Conservation (phyloP, 2,329 filamentous ascomycete genomes). For the Fusarium neocosmosporiellum region DNA sequence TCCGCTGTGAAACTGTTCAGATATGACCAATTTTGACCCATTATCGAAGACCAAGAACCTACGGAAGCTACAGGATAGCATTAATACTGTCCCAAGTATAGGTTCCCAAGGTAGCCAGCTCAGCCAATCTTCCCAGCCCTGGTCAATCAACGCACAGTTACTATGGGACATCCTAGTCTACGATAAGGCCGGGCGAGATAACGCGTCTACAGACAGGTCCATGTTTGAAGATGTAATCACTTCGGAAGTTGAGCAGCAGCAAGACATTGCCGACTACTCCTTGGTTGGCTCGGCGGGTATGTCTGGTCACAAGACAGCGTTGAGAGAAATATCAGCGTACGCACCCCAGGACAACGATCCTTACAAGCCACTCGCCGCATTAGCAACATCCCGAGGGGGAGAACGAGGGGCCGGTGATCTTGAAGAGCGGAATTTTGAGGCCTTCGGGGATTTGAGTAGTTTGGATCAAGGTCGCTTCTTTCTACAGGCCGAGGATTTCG, state of each 20-base stretch:
- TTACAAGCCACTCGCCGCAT: too few species aligned
- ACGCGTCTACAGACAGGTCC: background rate
- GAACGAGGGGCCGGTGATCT: too few species aligned
- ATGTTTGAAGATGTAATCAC: background rate
- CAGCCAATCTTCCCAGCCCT: too few species aligned
- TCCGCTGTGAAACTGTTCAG: too few species aligned
- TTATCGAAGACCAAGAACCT: slow-evolving; percentile 44
- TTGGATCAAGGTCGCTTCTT: background rate
- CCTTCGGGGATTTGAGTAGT: background rate
- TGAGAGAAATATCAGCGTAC: background rate
- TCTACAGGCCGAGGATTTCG: background rate
- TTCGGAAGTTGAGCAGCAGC: background rate
- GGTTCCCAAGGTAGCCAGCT: background rate
- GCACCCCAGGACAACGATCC: background rate
- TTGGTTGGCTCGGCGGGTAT: background rate
- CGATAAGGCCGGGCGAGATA: slow-evolving; percentile 45
- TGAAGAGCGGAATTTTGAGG: background rate
- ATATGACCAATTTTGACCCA: too few species aligned
- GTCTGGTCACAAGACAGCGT: background rate
- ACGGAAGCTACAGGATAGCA: slow-evolving; percentile 47
- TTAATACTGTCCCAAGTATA: slow-evolving; percentile 26
- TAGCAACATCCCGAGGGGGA: too few species aligned
- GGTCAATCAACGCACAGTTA: slow-evolving; percentile 49
- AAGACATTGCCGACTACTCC: background rate
- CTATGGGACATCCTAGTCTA: slow-evolving; percentile 53